Evolutionary conservation across 1,284 basidiomycete species (phyloP).

Genomic region (Heterobasidion occidentale): DNA sequence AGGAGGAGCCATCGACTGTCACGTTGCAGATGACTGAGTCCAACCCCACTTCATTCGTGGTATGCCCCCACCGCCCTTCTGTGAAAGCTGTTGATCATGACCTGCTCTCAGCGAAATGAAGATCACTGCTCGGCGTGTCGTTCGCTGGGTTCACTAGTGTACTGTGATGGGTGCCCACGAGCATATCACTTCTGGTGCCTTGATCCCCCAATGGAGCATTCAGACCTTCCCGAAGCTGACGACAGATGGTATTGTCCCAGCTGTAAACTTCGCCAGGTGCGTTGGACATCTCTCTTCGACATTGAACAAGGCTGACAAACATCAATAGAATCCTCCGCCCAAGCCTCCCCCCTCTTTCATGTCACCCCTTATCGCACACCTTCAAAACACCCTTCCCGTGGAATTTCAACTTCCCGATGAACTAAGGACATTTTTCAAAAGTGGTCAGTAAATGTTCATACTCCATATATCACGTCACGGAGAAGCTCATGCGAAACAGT

Average conservation of each 20-base stretch:
- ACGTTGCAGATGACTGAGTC: conserved; percentile 18
- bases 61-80: conserved; percentile 13
- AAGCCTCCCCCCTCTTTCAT: conserved; percentile 57
- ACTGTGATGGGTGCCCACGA: conserved; percentile 95
- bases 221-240: conserved; percentile 81
- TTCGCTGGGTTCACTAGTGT: conserved; percentile 74
- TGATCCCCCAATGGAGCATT: conserved; percentile 86
- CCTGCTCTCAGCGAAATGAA: conserved; percentile 64
- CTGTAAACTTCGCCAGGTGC: conserved; percentile 63
- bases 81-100: conserved; percentile 12
- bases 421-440: conserved; percentile 80
- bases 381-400: conserved; percentile 59
- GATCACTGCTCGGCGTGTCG: conserved; percentile 93
- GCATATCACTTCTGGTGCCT: conserved; percentile 97
- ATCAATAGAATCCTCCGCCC: conserved; percentile 50
- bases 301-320: conserved; percentile 2
- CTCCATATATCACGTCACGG: background rate
- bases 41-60: conserved; percentile 16
- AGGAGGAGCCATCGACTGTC: conserved; percentile 55
- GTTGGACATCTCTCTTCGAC: conserved; percentile 13
- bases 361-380: conserved; percentile 60
- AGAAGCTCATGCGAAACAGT: conserved; percentile 37
- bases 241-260: conserved; percentile 87
- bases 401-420: conserved; percentile 91
- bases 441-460: conserved; percentile 44